phyloP scores from a whole-genome alignment of 352 stramenopile genomes.

The Aphanomyces invadans region DNA sequence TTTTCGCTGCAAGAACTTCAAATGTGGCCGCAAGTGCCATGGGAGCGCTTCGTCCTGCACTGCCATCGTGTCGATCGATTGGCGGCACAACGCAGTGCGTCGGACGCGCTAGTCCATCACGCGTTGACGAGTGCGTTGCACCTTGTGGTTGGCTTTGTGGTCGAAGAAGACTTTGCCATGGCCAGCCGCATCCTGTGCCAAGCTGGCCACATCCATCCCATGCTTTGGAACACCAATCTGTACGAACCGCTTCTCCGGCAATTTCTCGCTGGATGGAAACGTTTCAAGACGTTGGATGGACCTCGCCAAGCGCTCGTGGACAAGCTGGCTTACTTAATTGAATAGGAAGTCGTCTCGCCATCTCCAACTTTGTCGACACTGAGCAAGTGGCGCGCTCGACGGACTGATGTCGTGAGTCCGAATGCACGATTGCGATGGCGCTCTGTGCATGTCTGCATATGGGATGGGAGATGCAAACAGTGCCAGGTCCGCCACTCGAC shows the following conservation, averaged over 20 bases:
- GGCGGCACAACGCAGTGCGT: neutral
- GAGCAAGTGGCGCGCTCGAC: too few species aligned
- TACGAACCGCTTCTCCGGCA: neutral
- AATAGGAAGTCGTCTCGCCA: too few species aligned
- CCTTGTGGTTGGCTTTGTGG: neutral
- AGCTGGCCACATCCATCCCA: neutral
- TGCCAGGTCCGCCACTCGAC: too few species aligned
- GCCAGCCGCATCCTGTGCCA: neutral
- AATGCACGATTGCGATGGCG: too few species aligned
- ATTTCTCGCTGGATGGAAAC: neutral
- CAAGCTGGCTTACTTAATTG: slow-evolving; percentile 1
- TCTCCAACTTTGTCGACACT: too few species aligned
- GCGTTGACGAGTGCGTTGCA: neutral
- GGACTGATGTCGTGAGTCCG: too few species aligned
- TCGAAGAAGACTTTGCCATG: neutral
- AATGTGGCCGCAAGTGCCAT: neutral
- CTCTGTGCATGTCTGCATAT: too few species aligned
- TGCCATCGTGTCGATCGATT: neutral
- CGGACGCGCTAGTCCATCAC: neutral
- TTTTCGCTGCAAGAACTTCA: neutral
- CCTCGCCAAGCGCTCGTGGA: neutral
- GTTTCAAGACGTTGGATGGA: neutral
- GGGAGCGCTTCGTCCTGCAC: neutral
- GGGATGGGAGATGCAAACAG: too few species aligned
- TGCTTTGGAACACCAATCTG: neutral